Conservation (phyloP, 805 yeast genomes). For the Saturnispora saitoi region DNA sequence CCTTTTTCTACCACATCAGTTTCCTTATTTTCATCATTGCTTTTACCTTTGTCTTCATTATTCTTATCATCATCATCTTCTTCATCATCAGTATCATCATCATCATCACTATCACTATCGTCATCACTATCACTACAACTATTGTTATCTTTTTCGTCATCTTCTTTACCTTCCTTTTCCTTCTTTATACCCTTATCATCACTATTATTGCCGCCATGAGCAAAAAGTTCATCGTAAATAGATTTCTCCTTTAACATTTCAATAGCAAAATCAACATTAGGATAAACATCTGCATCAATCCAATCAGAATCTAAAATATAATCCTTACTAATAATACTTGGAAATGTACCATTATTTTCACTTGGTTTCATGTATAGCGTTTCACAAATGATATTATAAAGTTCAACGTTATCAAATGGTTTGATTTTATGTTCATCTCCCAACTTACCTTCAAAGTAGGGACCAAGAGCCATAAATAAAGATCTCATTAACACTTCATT, state of each 20-base stretch:
- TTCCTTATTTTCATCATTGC: too few relatives aligned
- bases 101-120: constrained; percentile 1
- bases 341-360: constrained; percentile 48
- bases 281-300: constrained; percentile 41
- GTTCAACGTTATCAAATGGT: constrained; percentile 67
- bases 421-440: constrained; percentile 29
- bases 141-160: not conserved
- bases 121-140: not conserved
- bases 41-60: not conserved
- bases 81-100: constrained; percentile 15
- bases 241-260: constrained; percentile 38
- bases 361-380: constrained; percentile 45
- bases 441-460: constrained; percentile 43
- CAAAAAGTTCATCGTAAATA: constrained; percentile 36
- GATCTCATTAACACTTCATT: constrained; percentile 77
- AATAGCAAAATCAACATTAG: constrained; percentile 38
- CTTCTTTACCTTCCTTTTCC: constrained; percentile 10
- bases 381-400: constrained; percentile 70
- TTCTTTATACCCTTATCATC: not conserved
- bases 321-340: constrained; percentile 21
- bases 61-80: not conserved
- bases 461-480: constrained; percentile 71
- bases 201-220: not conserved
- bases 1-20: constrained; percentile 2
- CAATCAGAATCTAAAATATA: constrained; percentile 35